Base-by-base conservation (phyloP, 805 yeast genomes). In the Candida chilensis region DNA sequence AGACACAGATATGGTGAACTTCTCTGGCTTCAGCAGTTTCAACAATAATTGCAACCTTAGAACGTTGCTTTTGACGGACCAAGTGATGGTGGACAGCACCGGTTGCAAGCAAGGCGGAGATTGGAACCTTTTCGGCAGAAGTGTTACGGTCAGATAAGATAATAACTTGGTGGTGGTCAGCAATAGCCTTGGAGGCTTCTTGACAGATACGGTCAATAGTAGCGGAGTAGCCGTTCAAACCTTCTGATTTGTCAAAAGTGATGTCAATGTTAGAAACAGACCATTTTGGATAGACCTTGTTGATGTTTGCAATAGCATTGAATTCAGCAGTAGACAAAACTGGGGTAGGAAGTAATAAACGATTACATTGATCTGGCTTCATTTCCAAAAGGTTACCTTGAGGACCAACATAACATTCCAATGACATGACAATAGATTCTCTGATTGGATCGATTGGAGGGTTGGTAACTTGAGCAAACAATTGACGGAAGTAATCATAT, bases 381-480 rank as follows among this genome's bases (percentile, higher is more conserved):
- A 87, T 86, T 57, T 92, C 97, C 48, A 90, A 71, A 40, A 90
- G 61, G 54, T 90, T 90, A 35, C 95, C 97, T 57, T 92, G 97
- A n/a, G 97, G 97, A 33, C 98, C 98, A 47, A 90, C 78, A 57
- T 83, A 86, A 61, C 98, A 90, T 56, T 90, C 96, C 42, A 92
- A 70, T 9, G 96, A 85, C 98, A 90, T 90, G 49, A 92, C 97
- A 44, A 90, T 84, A 36, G 80, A 79, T 63, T 90, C 98, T 56
- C 97, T 79, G 45, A 90, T 92, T 31, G 98, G 97, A 55, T 90
- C 98, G 51, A 90, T 92, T 30, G 98, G 97, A 34, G 98, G 98
- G 61, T 90, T 90, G 19, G 98, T 90, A 33, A 90, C 98, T 61
- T 90, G 98, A 14, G 98, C 98, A 62, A 90, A 90, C 49, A 90